Percentiles rank a stretch among this genome's conserved stretches.
Conservation (phyloP, 805 yeast species). For the Lachancea kluyveri region DNA sequence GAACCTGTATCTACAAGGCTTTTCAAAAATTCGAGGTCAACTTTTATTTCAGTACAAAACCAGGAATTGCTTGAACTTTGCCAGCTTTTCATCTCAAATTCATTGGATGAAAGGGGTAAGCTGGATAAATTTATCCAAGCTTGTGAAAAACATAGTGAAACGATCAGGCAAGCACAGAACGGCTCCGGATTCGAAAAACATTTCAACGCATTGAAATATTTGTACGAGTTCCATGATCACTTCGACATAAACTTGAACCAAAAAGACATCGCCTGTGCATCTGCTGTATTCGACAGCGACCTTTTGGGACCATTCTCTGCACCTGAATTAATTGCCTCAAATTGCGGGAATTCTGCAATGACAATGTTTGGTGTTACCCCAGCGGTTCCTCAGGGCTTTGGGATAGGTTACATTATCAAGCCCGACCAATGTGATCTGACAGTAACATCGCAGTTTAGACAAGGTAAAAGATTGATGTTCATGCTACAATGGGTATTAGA, state of each 20-base stretch:
- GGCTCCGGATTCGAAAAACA: conserved; percentile 74
- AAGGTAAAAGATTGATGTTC: conserved; percentile 70
- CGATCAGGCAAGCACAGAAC: conserved; percentile 44
- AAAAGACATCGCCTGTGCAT: conserved; percentile 31
- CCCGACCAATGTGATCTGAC: conserved; percentile 76
- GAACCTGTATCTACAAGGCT: conserved; percentile 82
- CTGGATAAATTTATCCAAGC: conserved; percentile 40
- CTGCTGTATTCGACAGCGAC: conserved; percentile 40
- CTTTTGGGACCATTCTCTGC: conserved; percentile 32
- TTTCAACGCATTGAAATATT: conserved; percentile 54
- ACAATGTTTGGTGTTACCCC: conserved; percentile 87
- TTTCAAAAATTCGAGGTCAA: conserved; percentile 65
- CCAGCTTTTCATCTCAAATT: conserved; percentile 57
- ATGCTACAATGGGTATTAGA: conserved; percentile 64
- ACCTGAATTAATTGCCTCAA: conserved; percentile 49
- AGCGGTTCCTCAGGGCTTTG: conserved; percentile 81
- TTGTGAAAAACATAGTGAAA: conserved; percentile 44
- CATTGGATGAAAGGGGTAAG: conserved; percentile 42
- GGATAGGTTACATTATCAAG: conserved; percentile 86
- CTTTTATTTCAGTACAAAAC: conserved; percentile 59
- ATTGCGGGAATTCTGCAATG: conserved; percentile 90
- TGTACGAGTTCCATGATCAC: conserved; percentile 37
- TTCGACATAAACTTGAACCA: conserved; percentile 27
- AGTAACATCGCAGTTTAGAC: conserved; percentile 80
- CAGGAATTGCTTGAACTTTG: conserved; percentile 45